Base-by-base conservation (phyloP, 2,329 filamentous ascomycete genomes). In the Trichoderma koningiopsis region DNA sequence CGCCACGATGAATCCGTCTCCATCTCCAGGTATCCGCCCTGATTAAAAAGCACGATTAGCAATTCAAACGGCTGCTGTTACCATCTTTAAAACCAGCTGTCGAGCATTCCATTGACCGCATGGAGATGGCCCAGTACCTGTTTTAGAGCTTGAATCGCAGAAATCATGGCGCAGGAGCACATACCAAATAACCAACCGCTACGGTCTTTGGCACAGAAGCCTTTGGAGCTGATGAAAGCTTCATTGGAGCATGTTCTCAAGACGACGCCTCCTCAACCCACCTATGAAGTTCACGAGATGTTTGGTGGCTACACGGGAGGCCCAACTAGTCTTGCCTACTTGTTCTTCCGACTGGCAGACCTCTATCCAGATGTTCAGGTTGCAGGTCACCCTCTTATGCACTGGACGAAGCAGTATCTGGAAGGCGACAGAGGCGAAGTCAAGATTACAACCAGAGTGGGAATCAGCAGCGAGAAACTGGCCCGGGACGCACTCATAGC, bases 291-390 rank as follows among this genome's bases (percentile, higher is more conserved):
- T 7, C 74, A 74, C 14, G 74, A 75, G 13, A 71, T 77, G 16
- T 75, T 83, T 14, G 79, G 81, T n/a, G 87, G 87, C 0, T 74
- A 89, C 14, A 86, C 84, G 73, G 79, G 77, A 2, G 87, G 86
- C 1, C 86, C 86, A 19, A 88, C 85, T 2, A 84, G 85, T 16
- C 78, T 87, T n/a, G 84, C 85, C 5, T 86, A 86, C 71, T 79
- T 89, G 11, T 86, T 89, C 75, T 82, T 86, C 27, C 79, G 80
- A 10, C 78, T 88, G 3, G 85, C 83, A 6, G 75, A 76, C 2
- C 70, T 76, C 2, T 80, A 84, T 29, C 84, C 86, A 0, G 75
- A 82, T 47, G 71, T 87, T 1, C 72, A 76, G 11, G 77, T 88
- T 68, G 76, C 78, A 37, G 80, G 80, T 1, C 81, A 84, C 69